Conservation (phyloP, 2,329 filamentous ascomycete genomes). For the Lasiodiplodia sp. region DNA sequence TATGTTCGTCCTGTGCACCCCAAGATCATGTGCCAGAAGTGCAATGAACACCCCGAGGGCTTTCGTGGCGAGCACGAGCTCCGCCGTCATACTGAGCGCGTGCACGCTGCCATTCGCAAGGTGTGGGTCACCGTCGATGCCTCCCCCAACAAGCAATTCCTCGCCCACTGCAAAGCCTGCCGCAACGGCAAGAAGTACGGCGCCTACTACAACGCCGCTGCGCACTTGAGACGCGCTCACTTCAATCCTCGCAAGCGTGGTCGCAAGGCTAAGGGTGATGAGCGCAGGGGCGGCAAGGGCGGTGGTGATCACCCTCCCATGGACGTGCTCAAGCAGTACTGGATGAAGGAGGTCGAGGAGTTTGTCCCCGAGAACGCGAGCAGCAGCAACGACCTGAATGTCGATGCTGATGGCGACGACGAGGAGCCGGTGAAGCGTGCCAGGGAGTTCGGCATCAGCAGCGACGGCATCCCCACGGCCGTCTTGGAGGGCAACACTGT, state of each 20-base stretch:
- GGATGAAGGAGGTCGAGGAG: constrained; percentile 66
- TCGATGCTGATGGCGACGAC: constrained; percentile 22
- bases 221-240: constrained; percentile 85
- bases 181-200: constrained; percentile 79
- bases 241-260: constrained; percentile 75
- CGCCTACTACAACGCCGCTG: constrained; percentile 93
- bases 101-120: constrained; percentile 68
- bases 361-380: constrained; percentile 38
- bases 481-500: constrained; percentile 13
- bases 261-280: constrained; percentile 63
- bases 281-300: constrained; percentile 67
- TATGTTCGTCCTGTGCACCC: constrained; percentile 72
- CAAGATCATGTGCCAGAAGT: constrained; percentile 74
- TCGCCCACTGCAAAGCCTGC: constrained; percentile 86
- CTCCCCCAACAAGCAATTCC: constrained; percentile 66
- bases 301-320: constrained; percentile 68
- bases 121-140: constrained; percentile 71
- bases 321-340: constrained; percentile 64
- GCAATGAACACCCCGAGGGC: constrained; percentile 75
- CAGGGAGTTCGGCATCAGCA: constrained; percentile 19
- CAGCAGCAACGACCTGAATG: constrained; percentile 1
- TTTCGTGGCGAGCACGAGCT: constrained; percentile 87
- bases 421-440: constrained; percentile 29
- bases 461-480: constrained; percentile 21
- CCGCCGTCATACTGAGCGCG: constrained; percentile 61